Base-by-base conservation (phyloP, 192 early-diverging fungal genomes). In the Oehlia diaphana region DNA sequence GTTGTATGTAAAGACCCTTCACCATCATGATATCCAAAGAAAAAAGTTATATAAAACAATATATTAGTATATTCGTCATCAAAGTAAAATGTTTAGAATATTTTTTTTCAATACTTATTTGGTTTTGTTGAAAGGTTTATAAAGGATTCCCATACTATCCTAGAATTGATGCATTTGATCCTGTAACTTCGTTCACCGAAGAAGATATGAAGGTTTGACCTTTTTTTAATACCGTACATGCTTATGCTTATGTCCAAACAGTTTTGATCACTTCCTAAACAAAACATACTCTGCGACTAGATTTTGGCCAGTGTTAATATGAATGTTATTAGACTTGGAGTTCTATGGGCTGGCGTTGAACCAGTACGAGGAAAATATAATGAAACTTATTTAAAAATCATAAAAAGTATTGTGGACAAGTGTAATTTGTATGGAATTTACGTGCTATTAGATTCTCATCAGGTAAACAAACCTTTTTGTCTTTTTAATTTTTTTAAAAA, bases 291-390 rank as follows among this genome's bases (percentile, higher is more conserved):
- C 4, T 3, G 50, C 42, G 6, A 19, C 21, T 68, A 69, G 83
- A 83, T 53, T 31, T 58, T 33, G 64, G 68, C 44, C 1, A 63
- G 42, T 26, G 74, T 82, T 23, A 80, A 71, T 74, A 4, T 84
- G 66, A 83, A 84, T 79, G 42, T 65, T 49, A 84, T 84, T 72
- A 70, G 81, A 33, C 77, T 82, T 65, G 87, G 83, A 13, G 88
- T 89, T 21, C 84, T 87, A 76, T 92, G 91, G 91, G 86, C 90
- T 13, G 91, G 90, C 58, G 89, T 87, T 19, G 91, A 92, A 63
- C 91, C 91, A 26, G 83, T 82, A 9, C 82, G 87, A 3, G 90
- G 89, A 10, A 79, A 88, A 61, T 91, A 89, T 82, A 88, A 89
- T 68, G 77, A 86, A 28, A 88, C 85, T 0, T 92, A 89, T 66